These are phyloP conservation scores for Arthrinium phaeospermum DNA, from an alignment of 2,329 filamentous ascomycete species.

Conservation along the genomic window DNA sequence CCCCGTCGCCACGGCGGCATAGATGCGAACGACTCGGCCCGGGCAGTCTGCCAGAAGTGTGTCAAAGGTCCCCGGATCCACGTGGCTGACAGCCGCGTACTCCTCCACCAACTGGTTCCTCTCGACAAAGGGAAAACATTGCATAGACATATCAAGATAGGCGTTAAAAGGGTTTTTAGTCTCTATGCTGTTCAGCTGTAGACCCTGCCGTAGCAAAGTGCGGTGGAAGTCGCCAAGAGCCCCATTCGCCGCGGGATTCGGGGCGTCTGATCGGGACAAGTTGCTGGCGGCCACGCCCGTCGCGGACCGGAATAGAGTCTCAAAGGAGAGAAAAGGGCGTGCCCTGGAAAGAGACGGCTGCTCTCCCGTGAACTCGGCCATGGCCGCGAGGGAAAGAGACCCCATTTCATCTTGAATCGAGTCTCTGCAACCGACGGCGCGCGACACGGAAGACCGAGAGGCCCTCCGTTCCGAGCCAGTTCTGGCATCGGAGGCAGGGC, in stretches of 20 bases:
- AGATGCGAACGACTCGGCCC: neutral
- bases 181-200: conserved; percentile 5
- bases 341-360: neutral
- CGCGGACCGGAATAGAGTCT: neutral
- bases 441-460: conserved; percentile 25
- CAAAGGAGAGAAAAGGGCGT: neutral
- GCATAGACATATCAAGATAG: neutral
- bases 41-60: neutral
- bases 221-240: neutral
- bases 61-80: neutral
- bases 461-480: conserved; percentile 27
- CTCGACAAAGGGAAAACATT: neutral
- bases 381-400: conserved; percentile 38
- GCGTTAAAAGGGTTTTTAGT: neutral
- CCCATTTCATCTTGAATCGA: conserved; percentile 33
- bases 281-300: neutral
- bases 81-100: neutral
- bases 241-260: neutral
- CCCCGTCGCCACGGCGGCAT: conserved; percentile 2
- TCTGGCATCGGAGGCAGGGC: neutral
- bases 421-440: conserved; percentile 31
- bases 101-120: neutral
- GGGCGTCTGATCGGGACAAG: neutral
- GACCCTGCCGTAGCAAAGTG: neutral
- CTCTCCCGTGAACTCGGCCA: conserved; percentile 35